phyloP scores from a whole-genome alignment of 208 protist genomes.

The Vickermania spadyakhi region DNA sequence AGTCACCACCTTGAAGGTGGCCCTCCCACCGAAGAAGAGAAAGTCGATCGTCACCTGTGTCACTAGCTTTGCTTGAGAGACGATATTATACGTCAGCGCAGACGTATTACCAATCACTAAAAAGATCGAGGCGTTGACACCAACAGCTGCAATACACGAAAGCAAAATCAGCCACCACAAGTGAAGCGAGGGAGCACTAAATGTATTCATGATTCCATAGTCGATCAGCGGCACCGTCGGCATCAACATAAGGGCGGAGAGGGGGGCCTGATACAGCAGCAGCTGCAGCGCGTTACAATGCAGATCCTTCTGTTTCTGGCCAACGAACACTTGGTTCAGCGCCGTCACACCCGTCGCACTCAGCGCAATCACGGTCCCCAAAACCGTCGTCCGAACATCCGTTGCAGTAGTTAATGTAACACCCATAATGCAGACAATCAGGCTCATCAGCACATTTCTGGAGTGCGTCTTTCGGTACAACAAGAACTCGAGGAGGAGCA shows the following conservation, averaged over 20 bases:
- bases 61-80: slow-evolving; percentile 38
- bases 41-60: slow-evolving; percentile 66
- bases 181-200: slow-evolving; percentile 7
- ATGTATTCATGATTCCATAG: slow-evolving; percentile 10
- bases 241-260: slow-evolving; percentile 19
- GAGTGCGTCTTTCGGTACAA: slow-evolving; percentile 14
- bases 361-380: not conserved
- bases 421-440: slow-evolving; percentile 13
- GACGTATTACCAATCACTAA: slow-evolving; percentile 29
- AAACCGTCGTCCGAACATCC: not conserved
- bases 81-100: slow-evolving; percentile 24
- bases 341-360: slow-evolving; percentile 15
- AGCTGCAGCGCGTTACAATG: slow-evolving; percentile 26
- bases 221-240: slow-evolving; percentile 49
- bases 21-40: slow-evolving; percentile 37
- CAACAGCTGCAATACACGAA: slow-evolving; percentile 12
- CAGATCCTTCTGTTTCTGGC: slow-evolving; percentile 32
- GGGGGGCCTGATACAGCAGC: slow-evolving; percentile 29
- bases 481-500: slow-evolving; percentile 12
- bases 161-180: not conserved
- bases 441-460: slow-evolving; percentile 8
- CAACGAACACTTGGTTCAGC: slow-evolving; percentile 32
- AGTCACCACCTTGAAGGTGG: slow-evolving; percentile 16
- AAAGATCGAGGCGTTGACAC: slow-evolving; percentile 35
- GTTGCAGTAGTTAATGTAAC: not conserved